Percentiles rank a stretch among this genome's conserved stretches.
phyloP scores from a whole-genome alignment of 345 rosid genomes.

The Dipteronia sinensis region DNA sequence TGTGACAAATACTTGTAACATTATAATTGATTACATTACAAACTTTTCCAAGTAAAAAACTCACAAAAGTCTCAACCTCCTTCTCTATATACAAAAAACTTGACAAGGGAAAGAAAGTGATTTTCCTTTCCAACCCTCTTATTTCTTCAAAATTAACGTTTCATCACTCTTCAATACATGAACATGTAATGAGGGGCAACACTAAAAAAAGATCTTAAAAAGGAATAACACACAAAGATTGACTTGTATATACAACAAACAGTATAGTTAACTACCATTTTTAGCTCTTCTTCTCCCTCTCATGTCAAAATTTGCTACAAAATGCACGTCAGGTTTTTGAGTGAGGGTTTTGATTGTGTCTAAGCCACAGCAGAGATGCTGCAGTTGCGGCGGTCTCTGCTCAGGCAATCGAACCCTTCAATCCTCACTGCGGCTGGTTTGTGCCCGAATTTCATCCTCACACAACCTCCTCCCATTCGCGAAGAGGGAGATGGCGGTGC shows the following conservation, averaged over 20 bases:
- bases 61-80: not conserved
- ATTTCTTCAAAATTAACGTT: slow-evolving; percentile 34
- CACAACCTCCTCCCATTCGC: slow-evolving; percentile 51
- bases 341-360: not conserved
- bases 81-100: slow-evolving; percentile 14
- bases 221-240: not conserved
- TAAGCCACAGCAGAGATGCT: slow-evolving; percentile 79
- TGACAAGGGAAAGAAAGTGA: not conserved
- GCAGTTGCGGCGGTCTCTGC: slow-evolving; percentile 55
- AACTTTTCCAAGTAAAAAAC: not conserved
- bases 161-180: slow-evolving; percentile 25
- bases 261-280: slow-evolving; percentile 17
- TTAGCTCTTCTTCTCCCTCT: slow-evolving; percentile 14
- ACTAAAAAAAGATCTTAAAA: slow-evolving; percentile 2
- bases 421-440: slow-evolving; percentile 70
- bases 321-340: not conserved
- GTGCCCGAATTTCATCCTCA: slow-evolving; percentile 56
- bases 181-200: slow-evolving; percentile 22
- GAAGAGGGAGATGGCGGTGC: slow-evolving; percentile 43
- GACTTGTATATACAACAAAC: slow-evolving; percentile 30
- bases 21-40: not conserved
- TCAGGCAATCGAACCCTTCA: slow-evolving; percentile 80
- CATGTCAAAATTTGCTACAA: slow-evolving; percentile 28
- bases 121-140: slow-evolving; percentile 17
- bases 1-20: not conserved